Evolutionary conservation across 2,329 filamentous ascomycete species (phyloP), one percentile per base, ranked within the genome.

Genomic region (Stemphylium lycopersici): DNA sequence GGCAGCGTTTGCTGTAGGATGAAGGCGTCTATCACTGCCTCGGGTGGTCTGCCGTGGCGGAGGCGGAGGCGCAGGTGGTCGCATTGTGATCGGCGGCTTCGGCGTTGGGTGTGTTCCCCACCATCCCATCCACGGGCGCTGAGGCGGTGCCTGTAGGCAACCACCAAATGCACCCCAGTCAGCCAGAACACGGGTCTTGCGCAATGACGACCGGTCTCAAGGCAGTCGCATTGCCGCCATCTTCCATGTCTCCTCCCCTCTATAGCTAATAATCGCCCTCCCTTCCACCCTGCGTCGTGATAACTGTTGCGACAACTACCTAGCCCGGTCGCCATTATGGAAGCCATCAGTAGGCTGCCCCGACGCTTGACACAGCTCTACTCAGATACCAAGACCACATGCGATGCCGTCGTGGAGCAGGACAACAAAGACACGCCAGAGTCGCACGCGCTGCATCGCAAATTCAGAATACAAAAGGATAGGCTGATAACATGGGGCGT

Each of bases 381-480:
- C 73, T 89, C 89, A 22, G 90, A 93, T 77, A 91, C 89, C 53
- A 93, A 93, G 71, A 89, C 86, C 64, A 90, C 87, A 22, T 89
- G 85, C 70, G 87, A 90, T 72, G 90, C 90, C 61, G 86, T 90
- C 70, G 48, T 82, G 81, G 60, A 87, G 81, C 74, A 85, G 70
- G 66, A 85, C 69, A 66, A 76, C 78, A 83, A 66, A 79, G 88
- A 68, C 81, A 87, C 70, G 41, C 88, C 89, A 20, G 88, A 91
- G 61, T 84, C 90, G 69, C 86, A 87, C 67, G 82, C 84, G 13
- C 78, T 93, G 29, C 88, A 92, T 71, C 87, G 89, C 59, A 91
- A 90, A 72, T 84, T 91, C 61, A 84, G 88, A 59, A 91, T 92
- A 62, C 90, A 93, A 67, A 91, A 90, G 72, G 89, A 92, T 76